Base-by-base conservation (phyloP, 805 yeast species). In the Isabelozyma rhagii region DNA sequence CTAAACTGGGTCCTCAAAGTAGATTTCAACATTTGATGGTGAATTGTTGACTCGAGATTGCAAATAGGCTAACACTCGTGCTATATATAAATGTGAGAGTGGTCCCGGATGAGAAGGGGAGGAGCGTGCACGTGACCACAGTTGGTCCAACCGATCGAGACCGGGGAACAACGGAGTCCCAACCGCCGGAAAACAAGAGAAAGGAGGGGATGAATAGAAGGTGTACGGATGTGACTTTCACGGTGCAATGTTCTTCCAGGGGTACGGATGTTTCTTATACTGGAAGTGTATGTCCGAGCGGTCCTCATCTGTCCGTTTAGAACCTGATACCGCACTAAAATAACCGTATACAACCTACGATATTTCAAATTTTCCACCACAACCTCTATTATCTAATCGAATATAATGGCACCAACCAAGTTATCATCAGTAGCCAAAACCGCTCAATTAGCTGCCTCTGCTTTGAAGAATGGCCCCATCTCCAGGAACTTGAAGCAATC, bases 371-470 rank as follows among this genome's bases (percentile, higher is more conserved):
- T 21, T 21, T 21, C 25, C 25, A 21, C 6, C 1, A 21, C 25
- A 4, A 21, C 25, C 25, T 21, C 3, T 21, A 21, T 21, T 21
- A 21, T 21, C 25, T 15, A 34, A 38, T 42, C 43, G 21, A 49
- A 42, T 44, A 31, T 1, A 31, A 64, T 63, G 67, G 56, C 55
- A 41, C 56, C 62, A 29, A 54, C 61, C 44, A 66, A 60, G 55
- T 55, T 67, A 54, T 64, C 72, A 47, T 56, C 67, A 21, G 69
- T 75, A 53, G 78, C 78, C 51, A 71, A 71, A 59, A 73, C 79
- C 40, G 78, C 79, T 56, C 66, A 64, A 47, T 60, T 68, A 57
- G 75, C 74, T 49, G 68, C 73, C 13, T 59, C 60, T 47, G 71
- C 72, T 29, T 56, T 71, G 47, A 69, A 63, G 57, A 58, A 60